Evolutionary conservation across 495 filamentous ascomycete genomes (phyloP).

Genomic region (Aspergillus steynii): DNA sequence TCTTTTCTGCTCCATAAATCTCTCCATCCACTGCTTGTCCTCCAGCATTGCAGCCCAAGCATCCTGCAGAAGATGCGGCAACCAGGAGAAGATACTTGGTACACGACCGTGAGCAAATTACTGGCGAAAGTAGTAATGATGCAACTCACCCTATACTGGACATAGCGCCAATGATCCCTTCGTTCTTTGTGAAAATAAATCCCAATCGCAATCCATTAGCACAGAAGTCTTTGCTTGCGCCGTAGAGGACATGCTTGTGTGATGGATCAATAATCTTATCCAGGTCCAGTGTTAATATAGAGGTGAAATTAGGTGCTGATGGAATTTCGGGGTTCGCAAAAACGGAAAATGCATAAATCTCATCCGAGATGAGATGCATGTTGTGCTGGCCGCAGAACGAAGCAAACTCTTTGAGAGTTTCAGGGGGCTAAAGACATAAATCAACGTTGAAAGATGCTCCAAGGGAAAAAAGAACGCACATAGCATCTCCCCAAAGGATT

Average conservation of each 20-base stretch:
- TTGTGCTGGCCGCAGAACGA: conserved; percentile 45
- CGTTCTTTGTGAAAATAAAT: conserved; percentile 31
- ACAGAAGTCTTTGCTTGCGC: conserved; percentile 50
- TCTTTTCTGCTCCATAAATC: conserved; percentile 27
- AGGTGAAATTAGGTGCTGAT: conserved; percentile 33
- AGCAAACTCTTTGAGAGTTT: conserved; percentile 38
- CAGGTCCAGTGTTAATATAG: conserved; percentile 37
- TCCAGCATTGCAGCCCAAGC: conserved; percentile 42
- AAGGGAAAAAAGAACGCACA: conserved; percentile 10
- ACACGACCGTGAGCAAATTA: neutral
- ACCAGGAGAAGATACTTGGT: conserved; percentile 34
- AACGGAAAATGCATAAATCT: conserved; percentile 49
- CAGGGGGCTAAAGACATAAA: conserved; percentile 27
- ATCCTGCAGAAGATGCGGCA: conserved; percentile 37
- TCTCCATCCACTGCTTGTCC: conserved; percentile 24
- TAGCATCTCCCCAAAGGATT: conserved; percentile 45
- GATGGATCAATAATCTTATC: conserved; percentile 35
- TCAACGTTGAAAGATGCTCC: neutral
- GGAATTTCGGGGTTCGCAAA: conserved; percentile 26
- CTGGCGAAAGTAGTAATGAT: neutral
- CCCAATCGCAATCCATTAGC: conserved; percentile 47
- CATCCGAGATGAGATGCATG: conserved; percentile 52
- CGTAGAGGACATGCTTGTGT: conserved; percentile 48
- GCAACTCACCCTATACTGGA: conserved; percentile 22
- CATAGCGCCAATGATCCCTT: conserved; percentile 32